Evolutionary conservation across 116 monocot genomes (phyloP), one percentile per base, ranked within the genome.

Genomic region (Papilionanthe hybrid): DNA sequence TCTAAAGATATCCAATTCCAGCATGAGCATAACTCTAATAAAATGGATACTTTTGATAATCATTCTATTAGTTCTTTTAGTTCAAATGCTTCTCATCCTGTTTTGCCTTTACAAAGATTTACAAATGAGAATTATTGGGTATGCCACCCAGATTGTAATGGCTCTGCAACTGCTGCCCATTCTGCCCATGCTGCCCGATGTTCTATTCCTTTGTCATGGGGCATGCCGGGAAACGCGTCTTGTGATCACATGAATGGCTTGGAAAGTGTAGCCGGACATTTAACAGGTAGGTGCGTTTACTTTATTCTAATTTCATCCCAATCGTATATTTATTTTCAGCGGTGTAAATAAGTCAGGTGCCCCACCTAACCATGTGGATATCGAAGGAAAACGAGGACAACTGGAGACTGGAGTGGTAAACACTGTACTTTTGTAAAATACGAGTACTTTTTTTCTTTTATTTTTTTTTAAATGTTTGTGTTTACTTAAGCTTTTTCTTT

Each of bases 1-100:
- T 50, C 83, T 13, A 90, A 93, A 94, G 93, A 98, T 98, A 98
- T 98, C 98, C 98, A 91, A 86, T 53, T 98, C 93, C 95, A 91
- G 85, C 50, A 83, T 83, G 86, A 90, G 83, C 65, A 80, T 84
- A 88, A 78, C 23, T 86, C 82, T 87, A 86, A 63, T 49, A 81
- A 82, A 89, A 88, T 77, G 76, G 84, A 90, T 87, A 85, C 20
- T 87, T 86, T 84, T 84, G 79, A 79, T 77, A 86, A 83, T 53
- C 89, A 77, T 72, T 83, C 63, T 82, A 80, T 82, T 68, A 41
- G 63, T 42, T 87, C 82, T 83, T 91, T 82, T 86, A 84, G 71
- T 86, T 88, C 85, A 83, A 91, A 80, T 80, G 73, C 77, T 91
- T 89, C 85, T 80, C 45, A 53, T 89, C 69, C 75, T 92, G 95